Conservation (phyloP, 305 asterid species). For the Petunia hybrid region DNA sequence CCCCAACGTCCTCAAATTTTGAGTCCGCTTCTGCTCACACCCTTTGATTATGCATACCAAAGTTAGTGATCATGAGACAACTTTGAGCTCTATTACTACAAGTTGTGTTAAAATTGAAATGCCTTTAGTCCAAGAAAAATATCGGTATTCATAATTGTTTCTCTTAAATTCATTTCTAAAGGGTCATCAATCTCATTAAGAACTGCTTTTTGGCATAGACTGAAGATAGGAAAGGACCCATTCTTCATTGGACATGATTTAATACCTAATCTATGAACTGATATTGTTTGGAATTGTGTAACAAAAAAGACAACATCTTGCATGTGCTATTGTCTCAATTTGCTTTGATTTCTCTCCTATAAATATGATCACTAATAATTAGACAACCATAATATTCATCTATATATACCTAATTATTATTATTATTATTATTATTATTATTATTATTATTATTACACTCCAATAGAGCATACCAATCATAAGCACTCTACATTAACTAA, state of each 20-base stretch:
- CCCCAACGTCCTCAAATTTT: no score
- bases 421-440: neutral
- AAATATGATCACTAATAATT: constrained; percentile 14
- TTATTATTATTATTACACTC: neutral
- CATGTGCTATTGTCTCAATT: constrained; percentile 37
- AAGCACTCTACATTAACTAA: constrained; percentile 10
- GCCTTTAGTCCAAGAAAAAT: neutral
- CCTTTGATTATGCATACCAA: no score
- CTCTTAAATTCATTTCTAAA: neutral
- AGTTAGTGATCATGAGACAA: neutral
- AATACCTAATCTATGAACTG: constrained; percentile 32
- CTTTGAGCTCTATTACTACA: constrained; percentile 11
- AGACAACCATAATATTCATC: constrained; percentile 20
- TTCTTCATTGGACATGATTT: constrained; percentile 26
- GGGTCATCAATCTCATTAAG: neutral
- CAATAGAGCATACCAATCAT: neutral
- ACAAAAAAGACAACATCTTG: constrained; percentile 28
- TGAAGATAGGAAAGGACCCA: constrained; percentile 14
- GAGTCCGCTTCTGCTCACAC: no score
- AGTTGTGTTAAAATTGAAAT: neutral
- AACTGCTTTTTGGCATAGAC: neutral
- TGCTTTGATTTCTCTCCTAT: constrained; percentile 12
- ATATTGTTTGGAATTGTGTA: constrained; percentile 10
- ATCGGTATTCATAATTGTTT: constrained; percentile 2
- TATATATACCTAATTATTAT: neutral